phyloP scores from a whole-genome alignment of 495 filamentous ascomycete genomes.

The Aspergillus mulundensis region DNA sequence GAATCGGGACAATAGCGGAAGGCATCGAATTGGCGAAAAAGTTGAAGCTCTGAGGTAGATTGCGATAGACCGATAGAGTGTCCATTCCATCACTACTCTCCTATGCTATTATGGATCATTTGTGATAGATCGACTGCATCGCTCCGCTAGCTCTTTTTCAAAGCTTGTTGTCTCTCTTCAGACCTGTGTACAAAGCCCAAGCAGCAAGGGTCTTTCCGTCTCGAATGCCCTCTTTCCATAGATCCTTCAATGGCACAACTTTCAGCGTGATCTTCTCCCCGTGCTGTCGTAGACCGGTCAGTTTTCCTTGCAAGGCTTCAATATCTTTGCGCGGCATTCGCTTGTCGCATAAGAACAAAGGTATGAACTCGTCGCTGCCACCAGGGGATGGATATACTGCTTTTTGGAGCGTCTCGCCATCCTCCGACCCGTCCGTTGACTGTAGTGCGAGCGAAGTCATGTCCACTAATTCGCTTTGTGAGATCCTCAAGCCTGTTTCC shows the following conservation, averaged over 20 bases:
- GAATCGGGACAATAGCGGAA: slow-evolving; percentile 79
- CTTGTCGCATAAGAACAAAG: slow-evolving; percentile 71
- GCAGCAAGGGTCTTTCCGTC: slow-evolving; percentile 80
- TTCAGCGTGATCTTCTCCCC: slow-evolving; percentile 83
- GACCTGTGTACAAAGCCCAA: slow-evolving; percentile 69
- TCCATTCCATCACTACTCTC: background rate
- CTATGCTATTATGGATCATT: background rate
- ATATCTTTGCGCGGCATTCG: slow-evolving; percentile 59
- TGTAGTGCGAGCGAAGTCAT: slow-evolving; percentile 59
- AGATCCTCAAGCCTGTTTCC: slow-evolving; percentile 66
- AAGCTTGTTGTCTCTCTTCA: slow-evolving; percentile 62
- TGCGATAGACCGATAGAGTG: slow-evolving; percentile 5
- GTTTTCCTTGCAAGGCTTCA: slow-evolving; percentile 64
- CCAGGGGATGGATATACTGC: slow-evolving; percentile 75
- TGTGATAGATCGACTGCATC: background rate
- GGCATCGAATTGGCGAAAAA: slow-evolving; percentile 76
- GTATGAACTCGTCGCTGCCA: slow-evolving; percentile 81
- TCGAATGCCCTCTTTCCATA: slow-evolving; percentile 72
- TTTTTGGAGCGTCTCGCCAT: slow-evolving; percentile 49
- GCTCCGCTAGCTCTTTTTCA: slow-evolving; percentile 18
- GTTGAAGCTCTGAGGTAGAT: slow-evolving; percentile 40
- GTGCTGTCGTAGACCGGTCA: slow-evolving; percentile 72
- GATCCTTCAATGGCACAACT: slow-evolving; percentile 62
- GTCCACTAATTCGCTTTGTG: slow-evolving; percentile 57
- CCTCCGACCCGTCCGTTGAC: slow-evolving; percentile 17